Evolutionary conservation across 345 rosid species (phyloP).

Genomic region (Nasturtium officinale): DNA sequence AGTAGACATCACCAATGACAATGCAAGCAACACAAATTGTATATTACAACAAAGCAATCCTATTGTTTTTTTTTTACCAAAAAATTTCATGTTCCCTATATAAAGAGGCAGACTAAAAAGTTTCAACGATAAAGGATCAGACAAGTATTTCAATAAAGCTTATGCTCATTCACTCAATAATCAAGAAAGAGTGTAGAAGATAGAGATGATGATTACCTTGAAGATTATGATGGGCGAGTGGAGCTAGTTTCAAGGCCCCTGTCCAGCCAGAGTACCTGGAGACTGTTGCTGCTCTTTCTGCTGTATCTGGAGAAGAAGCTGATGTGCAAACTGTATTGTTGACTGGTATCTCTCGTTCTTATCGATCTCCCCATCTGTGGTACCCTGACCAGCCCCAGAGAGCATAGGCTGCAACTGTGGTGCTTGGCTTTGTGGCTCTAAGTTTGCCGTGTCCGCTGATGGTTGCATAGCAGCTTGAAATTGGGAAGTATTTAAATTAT

Average conservation of each 20-base stretch:
- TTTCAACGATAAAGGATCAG: conserved; percentile 8
- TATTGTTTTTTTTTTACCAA: not conserved
- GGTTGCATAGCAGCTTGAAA: conserved; percentile 54
- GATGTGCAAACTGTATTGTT: conserved; percentile 90
- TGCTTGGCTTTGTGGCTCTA: conserved; percentile 56
- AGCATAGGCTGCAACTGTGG: conserved; percentile 59
- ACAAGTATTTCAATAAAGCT: not conserved
- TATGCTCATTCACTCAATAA: conserved; percentile 21
- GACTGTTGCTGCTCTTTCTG: conserved; percentile 63
- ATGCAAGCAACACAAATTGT: conserved; percentile 1
- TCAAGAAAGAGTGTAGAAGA: conserved; percentile 1
- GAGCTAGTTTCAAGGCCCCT: conserved; percentile 44
- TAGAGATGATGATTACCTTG: conserved; percentile 33
- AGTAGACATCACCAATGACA: not conserved
- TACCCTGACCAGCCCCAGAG: conserved; percentile 56
- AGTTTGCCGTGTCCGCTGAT: conserved; percentile 50
- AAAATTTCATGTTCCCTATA: not conserved
- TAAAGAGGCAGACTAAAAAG: conserved; percentile 12
- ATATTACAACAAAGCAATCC: conserved; percentile 8
- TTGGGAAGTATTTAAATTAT: conserved; percentile 53
- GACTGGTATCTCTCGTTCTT: conserved; percentile 91
- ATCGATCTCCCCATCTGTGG: conserved; percentile 69
- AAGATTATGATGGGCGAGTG: conserved; percentile 9
- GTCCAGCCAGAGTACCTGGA: conserved; percentile 51
- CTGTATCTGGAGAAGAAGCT: conserved; percentile 84